Percentiles rank a stretch among this genome's conserved stretches.
phyloP scores from a whole-genome alignment of 148 eudicot species.

The Suaeda aralocaspica region DNA sequence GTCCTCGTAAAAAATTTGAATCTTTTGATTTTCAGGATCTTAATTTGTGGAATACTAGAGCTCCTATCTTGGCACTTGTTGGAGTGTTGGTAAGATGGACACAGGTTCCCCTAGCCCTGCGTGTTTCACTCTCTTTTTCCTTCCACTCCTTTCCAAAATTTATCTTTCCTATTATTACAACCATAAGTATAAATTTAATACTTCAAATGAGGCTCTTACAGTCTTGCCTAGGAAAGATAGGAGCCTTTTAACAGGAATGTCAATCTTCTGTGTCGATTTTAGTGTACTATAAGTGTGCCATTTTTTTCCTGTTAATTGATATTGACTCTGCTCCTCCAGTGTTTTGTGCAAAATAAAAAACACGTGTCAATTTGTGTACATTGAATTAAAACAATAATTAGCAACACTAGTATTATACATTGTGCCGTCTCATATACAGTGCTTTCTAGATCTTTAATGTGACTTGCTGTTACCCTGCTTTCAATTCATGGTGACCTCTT shows the following conservation, averaged over 20 bases:
- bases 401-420: not conserved
- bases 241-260: not conserved
- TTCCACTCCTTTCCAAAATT: not conserved
- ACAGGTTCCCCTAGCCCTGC: not conserved
- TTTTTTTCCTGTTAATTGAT: not conserved
- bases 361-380: too few relatives aligned
- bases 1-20: not conserved
- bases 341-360: not conserved
- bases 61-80: constrained; percentile 57
- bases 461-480: not conserved
- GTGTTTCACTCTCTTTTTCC: not conserved
- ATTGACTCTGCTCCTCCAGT: not conserved
- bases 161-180: not conserved
- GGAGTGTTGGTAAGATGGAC: constrained; percentile 65
- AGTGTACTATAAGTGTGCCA: not conserved
- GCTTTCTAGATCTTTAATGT: not conserved
- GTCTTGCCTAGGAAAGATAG: not conserved
- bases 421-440: not conserved
- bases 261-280: not conserved
- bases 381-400: too few relatives aligned
- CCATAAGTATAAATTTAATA: not conserved
- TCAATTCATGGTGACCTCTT: not conserved
- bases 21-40: constrained; percentile 43
- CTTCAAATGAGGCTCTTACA: not conserved
- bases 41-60: constrained; percentile 35